Evolutionary conservation across 306 rosid genomes (phyloP).

Genomic region (Datisca glomerata): DNA sequence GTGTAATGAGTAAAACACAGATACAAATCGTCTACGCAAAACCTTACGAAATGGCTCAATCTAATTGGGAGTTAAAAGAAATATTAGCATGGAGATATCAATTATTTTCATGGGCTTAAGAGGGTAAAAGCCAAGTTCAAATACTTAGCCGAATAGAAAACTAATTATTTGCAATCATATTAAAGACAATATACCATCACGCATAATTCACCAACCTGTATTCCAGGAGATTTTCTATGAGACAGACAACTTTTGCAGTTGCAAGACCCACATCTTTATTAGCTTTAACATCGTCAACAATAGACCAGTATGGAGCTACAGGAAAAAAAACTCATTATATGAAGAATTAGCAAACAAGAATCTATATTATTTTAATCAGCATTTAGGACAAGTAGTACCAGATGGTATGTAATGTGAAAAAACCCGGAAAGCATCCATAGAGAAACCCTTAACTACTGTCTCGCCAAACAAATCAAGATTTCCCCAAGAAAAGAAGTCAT

Average conservation of each 20-base stretch:
- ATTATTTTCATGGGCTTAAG: neutral
- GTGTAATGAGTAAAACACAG: too few species aligned
- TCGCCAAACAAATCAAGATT: slow-evolving; percentile 31
- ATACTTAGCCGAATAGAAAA: too few species aligned
- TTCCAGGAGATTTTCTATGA: slow-evolving; percentile 52
- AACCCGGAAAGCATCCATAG: slow-evolving; percentile 20
- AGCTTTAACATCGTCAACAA: slow-evolving; percentile 26
- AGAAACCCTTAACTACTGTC: slow-evolving; percentile 32
- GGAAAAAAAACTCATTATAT: slow-evolving; percentile 7
- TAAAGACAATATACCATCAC: neutral
- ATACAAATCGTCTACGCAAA: too few species aligned
- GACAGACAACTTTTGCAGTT: slow-evolving; percentile 59
- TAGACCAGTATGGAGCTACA: slow-evolving; percentile 38
- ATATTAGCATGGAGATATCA: neutral
- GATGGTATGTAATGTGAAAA: slow-evolving; percentile 26
- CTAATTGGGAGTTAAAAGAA: too few species aligned
- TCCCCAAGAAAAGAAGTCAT: slow-evolving; percentile 32
- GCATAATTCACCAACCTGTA: slow-evolving; percentile 44
- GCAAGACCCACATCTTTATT: slow-evolving; percentile 33
- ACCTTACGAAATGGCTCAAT: too few species aligned
- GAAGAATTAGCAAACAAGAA: slow-evolving; percentile 5
- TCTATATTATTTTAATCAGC: neutral
- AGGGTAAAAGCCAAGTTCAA: too few species aligned
- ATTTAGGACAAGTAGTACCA: slow-evolving; percentile 25
- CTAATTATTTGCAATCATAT: too few species aligned